Conservation (phyloP, 352 stramenopile species). For the Elongisporangium undulatum region DNA sequence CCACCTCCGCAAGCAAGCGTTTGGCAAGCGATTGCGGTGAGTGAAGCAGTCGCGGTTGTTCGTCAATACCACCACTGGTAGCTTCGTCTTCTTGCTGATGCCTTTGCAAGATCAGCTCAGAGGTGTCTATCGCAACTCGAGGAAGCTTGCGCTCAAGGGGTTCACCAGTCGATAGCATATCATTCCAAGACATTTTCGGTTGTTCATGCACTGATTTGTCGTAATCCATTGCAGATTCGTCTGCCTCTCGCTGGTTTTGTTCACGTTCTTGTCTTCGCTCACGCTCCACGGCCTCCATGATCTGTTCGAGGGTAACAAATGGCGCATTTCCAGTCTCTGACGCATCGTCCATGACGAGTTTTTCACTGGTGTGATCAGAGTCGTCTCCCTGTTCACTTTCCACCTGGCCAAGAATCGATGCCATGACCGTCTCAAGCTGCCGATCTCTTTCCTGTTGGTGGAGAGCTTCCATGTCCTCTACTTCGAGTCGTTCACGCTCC, state of each 20-base stretch:
- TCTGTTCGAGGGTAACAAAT: conserved; percentile 28
- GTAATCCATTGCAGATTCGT: background rate
- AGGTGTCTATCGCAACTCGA: conserved; percentile 19
- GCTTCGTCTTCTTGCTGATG: conserved; percentile 12
- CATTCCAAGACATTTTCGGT: conserved; percentile 19
- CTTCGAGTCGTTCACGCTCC: conserved; percentile 11
- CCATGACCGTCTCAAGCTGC: conserved; percentile 26
- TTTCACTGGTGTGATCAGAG: conserved; percentile 3
- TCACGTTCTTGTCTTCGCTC: conserved; percentile 14
- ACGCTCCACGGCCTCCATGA: conserved; percentile 38
- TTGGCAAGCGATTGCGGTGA: conserved; percentile 47
- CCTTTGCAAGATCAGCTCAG: conserved; percentile 15
- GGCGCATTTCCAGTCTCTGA: conserved; percentile 6
- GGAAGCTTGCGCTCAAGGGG: background rate
- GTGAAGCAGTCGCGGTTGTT: conserved; percentile 16
- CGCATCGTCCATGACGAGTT: conserved; percentile 2
- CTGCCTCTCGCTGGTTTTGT: background rate
- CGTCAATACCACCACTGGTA: conserved; percentile 6
- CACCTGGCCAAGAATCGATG: conserved; percentile 10
- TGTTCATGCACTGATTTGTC: background rate
- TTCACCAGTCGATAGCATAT: conserved; percentile 9
- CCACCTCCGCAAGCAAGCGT: conserved; percentile 50
- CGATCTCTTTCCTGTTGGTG: conserved; percentile 15
- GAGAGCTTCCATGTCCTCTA: conserved; percentile 4
- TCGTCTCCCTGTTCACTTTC: conserved; percentile 2